Base-by-base conservation (phyloP, 2,329 filamentous ascomycete genomes). In the Talaromyces sp. region DNA sequence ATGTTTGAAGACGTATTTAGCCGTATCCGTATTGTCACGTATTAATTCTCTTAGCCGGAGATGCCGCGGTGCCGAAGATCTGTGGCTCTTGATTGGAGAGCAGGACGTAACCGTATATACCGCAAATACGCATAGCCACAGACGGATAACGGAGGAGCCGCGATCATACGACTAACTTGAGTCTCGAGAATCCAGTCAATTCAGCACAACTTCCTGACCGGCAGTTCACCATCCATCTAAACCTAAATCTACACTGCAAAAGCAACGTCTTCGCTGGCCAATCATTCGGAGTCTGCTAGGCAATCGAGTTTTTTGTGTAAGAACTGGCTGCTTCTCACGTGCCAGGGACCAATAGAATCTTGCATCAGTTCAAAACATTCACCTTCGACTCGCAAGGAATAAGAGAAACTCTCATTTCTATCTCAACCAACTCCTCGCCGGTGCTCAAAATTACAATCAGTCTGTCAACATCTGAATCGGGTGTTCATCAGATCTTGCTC, bases 141-240 rank as follows among this genome's bases (percentile, higher is more conserved):
- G 56, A 27, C 61, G 61, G 61, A 57, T 63, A 37, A n/a, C 61
- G 27, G 50, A 62, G 27, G 39, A 63, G 61, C 61, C 61, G 61
- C 37, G 49, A 56, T 63, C 61, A 63, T 63, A 63, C 61, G 61
- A 63, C 39, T n/a, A 15, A 41, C 33, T 31, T 49, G 5, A 17
- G 19, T 17, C 19, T 45, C 41, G 2, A 10, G 35, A 6, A 25
- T 50, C 15, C 3, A 50, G 25, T 31, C 15, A 17, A n/a, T 45
- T 22, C 39, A 56, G 47, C 17, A 61, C 52, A 56, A 8, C 19
- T 13, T 27, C 10, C 35, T 27, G 15, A 22, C 19, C 35, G 11
- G 37, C 54, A 39, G 11, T 37, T 41, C 33, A 27, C 22, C 19
- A 25, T 35, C 35, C 19, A 43, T 58, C 19, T 7, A 37, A 37